Percentiles rank a stretch among this genome's conserved stretches.
Evolutionary conservation across 2,329 filamentous ascomycete genomes (phyloP).

Genomic region (Trichoderma gracile): DNA sequence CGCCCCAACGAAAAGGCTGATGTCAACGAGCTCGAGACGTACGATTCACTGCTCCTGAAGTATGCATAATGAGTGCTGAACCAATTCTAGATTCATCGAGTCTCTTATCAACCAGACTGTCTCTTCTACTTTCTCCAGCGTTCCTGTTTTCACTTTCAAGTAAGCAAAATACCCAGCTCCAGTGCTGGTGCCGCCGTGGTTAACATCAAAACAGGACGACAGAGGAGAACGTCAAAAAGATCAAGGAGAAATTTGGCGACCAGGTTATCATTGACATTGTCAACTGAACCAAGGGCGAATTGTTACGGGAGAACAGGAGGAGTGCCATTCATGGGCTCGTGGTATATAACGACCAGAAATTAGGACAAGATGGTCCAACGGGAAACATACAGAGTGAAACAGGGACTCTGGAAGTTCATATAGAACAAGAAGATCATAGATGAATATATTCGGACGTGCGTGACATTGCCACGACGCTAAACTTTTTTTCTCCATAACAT

Average conservation of each 20-base stretch:
- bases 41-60: not conserved
- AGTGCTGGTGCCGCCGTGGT: not conserved
- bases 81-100: not conserved
- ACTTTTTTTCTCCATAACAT: too few species aligned
- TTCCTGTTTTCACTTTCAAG: conserved; percentile 11
- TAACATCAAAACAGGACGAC: conserved; percentile 3
- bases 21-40: conserved; percentile 3
- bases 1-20: not conserved
- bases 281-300: not conserved
- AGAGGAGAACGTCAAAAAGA: conserved; percentile 1
- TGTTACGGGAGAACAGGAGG: not conserved
- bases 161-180: not conserved
- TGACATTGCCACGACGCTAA: not conserved
- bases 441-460: not conserved
- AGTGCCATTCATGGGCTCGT: not conserved
- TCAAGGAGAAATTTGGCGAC: not conserved
- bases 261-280: not conserved
- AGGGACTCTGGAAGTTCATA: not conserved
- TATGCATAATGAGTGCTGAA: not conserved
- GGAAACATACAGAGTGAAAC: not conserved
- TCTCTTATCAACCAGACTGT: not conserved
- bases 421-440: not conserved
- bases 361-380: not conserved
- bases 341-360: conserved; percentile 4
- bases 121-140: not conserved